Base-by-base conservation (phyloP, 2,329 filamentous ascomycete genomes). In the Didymosphaeria variabile region DNA sequence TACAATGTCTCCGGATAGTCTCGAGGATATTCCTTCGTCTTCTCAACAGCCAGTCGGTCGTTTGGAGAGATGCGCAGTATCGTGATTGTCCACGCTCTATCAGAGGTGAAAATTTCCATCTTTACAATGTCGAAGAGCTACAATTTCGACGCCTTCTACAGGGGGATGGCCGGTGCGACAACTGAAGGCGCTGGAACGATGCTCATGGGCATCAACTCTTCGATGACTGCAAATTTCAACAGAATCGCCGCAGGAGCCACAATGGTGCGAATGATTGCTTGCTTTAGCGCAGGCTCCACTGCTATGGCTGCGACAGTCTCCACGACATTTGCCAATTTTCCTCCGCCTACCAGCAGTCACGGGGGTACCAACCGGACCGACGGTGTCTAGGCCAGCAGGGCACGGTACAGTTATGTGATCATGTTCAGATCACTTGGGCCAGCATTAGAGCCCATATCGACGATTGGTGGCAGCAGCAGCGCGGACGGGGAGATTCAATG, bases 391-490 rank as follows among this genome's bases (percentile, higher is more conserved):
- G 62, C 36, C 60, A 68, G 34, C 54, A 68, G 52, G 66, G 64
- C 29, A 55, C 59, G 12, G 64, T 68, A 49, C 57, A 65, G 45
- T 59, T 68, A 31, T 68, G 64, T 60, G 60, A 59, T 26, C 65
- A 68, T 53, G 23, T 66, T 21, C 47, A 61, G 38, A 68, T 68
- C 50, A 62, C 57, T 52, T 68, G 63, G 66, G 64, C 62, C 55
- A 67, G 47, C n/a, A 62, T 68, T 38, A 63, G 64, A 53, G 53
- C 59, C 51, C 59, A 67, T 55, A 62, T 67, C 34, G 62, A 67
- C 36, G 47, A 60, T 40, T 67, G 62, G 59, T 56, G 60, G 51
- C 61, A 62, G 63, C 42, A 64, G 44, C 61, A 62, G 36, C 36
- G 55, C 42, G 26, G 55, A 50, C 23, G 34, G 58, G 58, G 62